Evolutionary conservation across 192 early-diverging fungal genomes (phyloP).

Genomic region (Mortierella hygrophila): DNA sequence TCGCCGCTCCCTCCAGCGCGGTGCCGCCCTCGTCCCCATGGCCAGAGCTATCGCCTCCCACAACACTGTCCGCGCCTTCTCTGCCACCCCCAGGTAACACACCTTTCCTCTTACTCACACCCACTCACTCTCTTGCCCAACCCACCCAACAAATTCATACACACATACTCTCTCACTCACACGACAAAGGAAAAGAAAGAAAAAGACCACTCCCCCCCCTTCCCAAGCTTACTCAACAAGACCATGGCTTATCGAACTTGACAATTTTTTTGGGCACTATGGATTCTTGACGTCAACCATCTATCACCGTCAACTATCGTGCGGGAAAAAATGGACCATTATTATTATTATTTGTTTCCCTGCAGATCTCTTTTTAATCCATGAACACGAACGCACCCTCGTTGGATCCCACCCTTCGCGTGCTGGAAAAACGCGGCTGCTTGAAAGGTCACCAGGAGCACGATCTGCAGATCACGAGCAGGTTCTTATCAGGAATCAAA

Average conservation of each 20-base stretch:
- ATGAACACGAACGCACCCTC: background rate
- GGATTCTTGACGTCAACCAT: background rate
- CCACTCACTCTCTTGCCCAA: background rate
- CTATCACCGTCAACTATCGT: background rate
- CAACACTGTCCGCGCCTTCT: conserved; percentile 58
- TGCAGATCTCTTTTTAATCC: background rate
- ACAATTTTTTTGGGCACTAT: background rate
- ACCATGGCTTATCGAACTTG: background rate
- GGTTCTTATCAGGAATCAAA: background rate
- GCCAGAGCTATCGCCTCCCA: conserved; percentile 41
- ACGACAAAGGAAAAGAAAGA: background rate
- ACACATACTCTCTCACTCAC: background rate
- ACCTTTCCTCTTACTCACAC: background rate
- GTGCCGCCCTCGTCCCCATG: conserved; percentile 44
- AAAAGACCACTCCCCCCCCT: too few relatives aligned
- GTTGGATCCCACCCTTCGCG: background rate
- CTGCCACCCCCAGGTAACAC: conserved; percentile 48
- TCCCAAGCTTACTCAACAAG: background rate
- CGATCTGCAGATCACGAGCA: background rate
- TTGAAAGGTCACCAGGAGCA: background rate
- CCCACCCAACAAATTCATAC: background rate
- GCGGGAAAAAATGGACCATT: background rate
- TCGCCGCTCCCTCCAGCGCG: conserved; percentile 44
- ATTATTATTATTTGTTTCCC: background rate
- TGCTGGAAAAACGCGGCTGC: background rate